Conservation (phyloP, 2,329 filamentous ascomycete species). For the Fusarium verticillioides region DNA sequence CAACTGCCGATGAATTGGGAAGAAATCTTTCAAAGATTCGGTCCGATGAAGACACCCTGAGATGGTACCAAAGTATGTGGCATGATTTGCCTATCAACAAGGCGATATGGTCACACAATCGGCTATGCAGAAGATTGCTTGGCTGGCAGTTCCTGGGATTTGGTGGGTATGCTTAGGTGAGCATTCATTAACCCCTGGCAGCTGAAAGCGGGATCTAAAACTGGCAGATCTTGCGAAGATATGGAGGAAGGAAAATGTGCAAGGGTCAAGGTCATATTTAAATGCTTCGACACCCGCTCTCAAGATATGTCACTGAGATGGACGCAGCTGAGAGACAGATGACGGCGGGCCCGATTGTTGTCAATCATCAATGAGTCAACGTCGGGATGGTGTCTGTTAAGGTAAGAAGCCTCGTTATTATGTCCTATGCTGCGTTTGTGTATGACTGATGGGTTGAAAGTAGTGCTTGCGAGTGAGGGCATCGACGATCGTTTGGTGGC, state of each 20-base stretch:
- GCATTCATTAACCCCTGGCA: neutral
- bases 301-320: neutral
- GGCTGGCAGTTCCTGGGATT: neutral
- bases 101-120: constrained; percentile 8
- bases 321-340: constrained; percentile 5
- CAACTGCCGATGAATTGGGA: neutral
- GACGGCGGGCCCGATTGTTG: constrained; percentile 2
- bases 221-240: constrained; percentile 23
- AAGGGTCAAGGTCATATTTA: constrained; percentile 36
- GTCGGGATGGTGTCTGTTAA: neutral
- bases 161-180: neutral
- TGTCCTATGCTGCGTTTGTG: constrained; percentile 18
- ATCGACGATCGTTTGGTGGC: neutral
- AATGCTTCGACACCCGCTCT: constrained; percentile 18
- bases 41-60: neutral
- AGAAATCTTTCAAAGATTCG: neutral
- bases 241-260: constrained; percentile 24
- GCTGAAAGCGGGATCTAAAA: neutral
- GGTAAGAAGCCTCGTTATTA: constrained; percentile 9
- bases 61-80: neutral
- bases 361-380: neutral
- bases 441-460: constrained; percentile 33
- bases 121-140: constrained; percentile 17
- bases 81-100: neutral
- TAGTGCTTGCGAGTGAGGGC: constrained; percentile 2